Percentiles rank a stretch among this genome's conserved stretches.
Evolutionary conservation across 164 flowering plant species (phyloP).

Genomic region (Aristolochia californica): DNA sequence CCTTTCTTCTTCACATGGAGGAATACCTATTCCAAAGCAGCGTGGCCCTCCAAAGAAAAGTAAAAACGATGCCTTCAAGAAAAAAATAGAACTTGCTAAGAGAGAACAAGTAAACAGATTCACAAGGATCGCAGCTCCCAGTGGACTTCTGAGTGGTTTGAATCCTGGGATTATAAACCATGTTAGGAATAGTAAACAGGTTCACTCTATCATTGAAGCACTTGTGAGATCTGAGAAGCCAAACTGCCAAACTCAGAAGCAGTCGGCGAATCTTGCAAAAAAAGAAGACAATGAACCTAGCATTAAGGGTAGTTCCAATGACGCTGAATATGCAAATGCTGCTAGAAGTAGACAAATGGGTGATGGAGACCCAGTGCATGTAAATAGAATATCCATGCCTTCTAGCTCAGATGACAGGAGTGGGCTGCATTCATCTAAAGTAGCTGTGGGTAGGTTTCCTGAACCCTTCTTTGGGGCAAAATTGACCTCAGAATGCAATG

Average conservation of each 20-base stretch:
- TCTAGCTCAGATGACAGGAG: slow-evolving; percentile 12
- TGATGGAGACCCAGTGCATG: neutral
- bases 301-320: neutral
- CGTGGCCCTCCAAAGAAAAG: slow-evolving; percentile 38
- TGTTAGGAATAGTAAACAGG: slow-evolving; percentile 91
- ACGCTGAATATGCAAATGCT: neutral
- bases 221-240: slow-evolving; percentile 53
- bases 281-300: neutral
- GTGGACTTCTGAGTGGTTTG: slow-evolving; percentile 73
- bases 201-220: slow-evolving; percentile 85
- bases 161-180: slow-evolving; percentile 95
- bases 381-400: slow-evolving; percentile 16
- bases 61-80: slow-evolving; percentile 48
- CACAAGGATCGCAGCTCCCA: slow-evolving; percentile 84
- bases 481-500: slow-evolving; percentile 6
- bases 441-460: neutral
- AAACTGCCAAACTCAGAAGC: slow-evolving; percentile 8
- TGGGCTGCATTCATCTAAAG: slow-evolving; percentile 16
- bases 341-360: neutral
- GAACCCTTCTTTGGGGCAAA: slow-evolving; percentile 12
- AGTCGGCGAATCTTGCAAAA: neutral
- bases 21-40: slow-evolving; percentile 53
- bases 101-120: slow-evolving; percentile 76
- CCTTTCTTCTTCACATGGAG: slow-evolving; percentile 52
- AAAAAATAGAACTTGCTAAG: slow-evolving; percentile 72